Evolutionary conservation across 352 stramenopile species (phyloP).

Genomic region (Pythium pyrilobum): DNA sequence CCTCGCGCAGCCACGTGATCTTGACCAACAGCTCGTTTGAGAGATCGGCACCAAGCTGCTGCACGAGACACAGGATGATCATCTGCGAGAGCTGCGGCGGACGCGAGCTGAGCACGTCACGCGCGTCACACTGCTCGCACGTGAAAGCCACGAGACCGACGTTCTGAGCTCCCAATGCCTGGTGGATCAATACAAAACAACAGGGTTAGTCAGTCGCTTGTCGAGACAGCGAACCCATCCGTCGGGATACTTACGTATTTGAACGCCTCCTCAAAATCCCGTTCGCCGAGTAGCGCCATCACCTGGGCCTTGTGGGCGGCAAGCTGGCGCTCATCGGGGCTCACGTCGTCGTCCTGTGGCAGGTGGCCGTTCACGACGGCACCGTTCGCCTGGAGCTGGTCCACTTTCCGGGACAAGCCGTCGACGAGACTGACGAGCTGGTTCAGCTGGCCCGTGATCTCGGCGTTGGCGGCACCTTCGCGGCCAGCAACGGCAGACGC

Average conservation of each 20-base stretch:
- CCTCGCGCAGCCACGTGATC: conserved; percentile 73
- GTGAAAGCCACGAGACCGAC: conserved; percentile 66
- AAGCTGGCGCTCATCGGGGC: conserved; percentile 47
- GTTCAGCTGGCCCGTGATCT: conserved; percentile 54
- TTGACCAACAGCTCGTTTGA: conserved; percentile 62
- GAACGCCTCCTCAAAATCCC: conserved; percentile 78
- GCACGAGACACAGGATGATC: conserved; percentile 79
- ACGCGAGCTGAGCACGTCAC: conserved; percentile 50
- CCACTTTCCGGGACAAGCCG: conserved; percentile 54
- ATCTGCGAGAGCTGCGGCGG: conserved; percentile 80
- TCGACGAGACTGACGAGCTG: conserved; percentile 62
- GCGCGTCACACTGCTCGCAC: conserved; percentile 64
- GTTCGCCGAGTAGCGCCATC: conserved; percentile 33
- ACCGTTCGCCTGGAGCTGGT: conserved; percentile 29
- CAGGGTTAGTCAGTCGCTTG: background rate
- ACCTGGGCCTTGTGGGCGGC: conserved; percentile 57
- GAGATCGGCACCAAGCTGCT: conserved; percentile 73
- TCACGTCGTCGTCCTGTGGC: conserved; percentile 13
- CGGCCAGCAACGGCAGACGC: conserved; percentile 39
- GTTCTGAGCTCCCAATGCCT: conserved; percentile 69
- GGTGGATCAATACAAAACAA: background rate
- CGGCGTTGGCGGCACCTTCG: conserved; percentile 41
- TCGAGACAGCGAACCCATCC: background rate
- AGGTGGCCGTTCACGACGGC: conserved; percentile 24
- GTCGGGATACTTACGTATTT: conserved; percentile 38